Evolutionary conservation across 371 early-diverging fungal species (phyloP).

Genomic region (Lichtheimia hyalospora): DNA sequence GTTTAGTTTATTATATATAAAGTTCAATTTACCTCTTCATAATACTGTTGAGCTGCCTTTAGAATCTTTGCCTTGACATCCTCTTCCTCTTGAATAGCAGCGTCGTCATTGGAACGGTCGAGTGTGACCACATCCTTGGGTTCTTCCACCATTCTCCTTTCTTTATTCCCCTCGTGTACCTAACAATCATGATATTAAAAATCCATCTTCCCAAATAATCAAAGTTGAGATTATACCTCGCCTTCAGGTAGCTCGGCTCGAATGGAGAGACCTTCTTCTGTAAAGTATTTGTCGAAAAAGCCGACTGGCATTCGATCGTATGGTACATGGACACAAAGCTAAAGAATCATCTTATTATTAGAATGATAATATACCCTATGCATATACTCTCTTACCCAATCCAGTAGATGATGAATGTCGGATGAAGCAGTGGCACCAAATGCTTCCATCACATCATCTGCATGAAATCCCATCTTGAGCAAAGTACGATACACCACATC

Average conservation of each 20-base stretch:
- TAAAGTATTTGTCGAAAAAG: slow-evolving; percentile 58
- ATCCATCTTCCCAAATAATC: too few relatives aligned
- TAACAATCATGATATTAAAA: too few relatives aligned
- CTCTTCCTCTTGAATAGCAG: slow-evolving; percentile 2
- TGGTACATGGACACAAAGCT: slow-evolving; percentile 57
- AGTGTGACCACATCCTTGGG: background rate
- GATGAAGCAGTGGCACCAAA: slow-evolving; percentile 43
- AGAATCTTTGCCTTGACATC: slow-evolving; percentile 34
- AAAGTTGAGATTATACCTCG: too few relatives aligned
- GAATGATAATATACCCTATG: background rate
- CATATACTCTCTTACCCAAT: slow-evolving; percentile 51
- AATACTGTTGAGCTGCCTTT: slow-evolving; percentile 27
- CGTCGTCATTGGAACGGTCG: slow-evolving; percentile 4
- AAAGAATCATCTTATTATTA: background rate
- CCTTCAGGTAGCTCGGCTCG: slow-evolving; percentile 3
- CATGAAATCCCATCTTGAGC: slow-evolving; percentile 48
- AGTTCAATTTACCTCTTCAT: slow-evolving; percentile 16
- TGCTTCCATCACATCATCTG: slow-evolving; percentile 47
- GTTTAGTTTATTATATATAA: slow-evolving; percentile 1
- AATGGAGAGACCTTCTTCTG: slow-evolving; percentile 35
- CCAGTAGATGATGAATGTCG: slow-evolving; percentile 50
- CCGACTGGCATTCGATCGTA: slow-evolving; percentile 60
- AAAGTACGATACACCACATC: slow-evolving; percentile 55
- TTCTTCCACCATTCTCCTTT: slow-evolving; percentile 5
- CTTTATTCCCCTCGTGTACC: background rate